These are phyloP conservation scores for Sphagnum fallax DNA, from an alignment of 228 moss, liverwort and hornwort species.

Conservation along the genomic window DNA sequence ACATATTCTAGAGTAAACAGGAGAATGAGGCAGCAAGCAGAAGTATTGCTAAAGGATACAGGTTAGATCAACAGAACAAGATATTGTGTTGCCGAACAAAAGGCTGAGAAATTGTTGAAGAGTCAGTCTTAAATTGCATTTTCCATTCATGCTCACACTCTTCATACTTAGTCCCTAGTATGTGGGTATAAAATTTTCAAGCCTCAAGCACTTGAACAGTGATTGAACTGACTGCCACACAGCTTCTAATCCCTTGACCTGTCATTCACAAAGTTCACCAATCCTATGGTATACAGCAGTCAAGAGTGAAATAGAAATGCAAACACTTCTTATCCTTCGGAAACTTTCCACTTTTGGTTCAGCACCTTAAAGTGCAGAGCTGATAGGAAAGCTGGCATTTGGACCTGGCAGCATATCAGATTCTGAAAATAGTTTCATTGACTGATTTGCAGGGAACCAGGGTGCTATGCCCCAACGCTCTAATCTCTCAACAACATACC, in stretches of 20 bases:
- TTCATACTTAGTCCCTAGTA: neutral
- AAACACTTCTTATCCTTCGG: too few species aligned
- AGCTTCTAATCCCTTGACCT: too few species aligned
- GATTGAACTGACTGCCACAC: neutral
- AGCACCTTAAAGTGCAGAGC: too few species aligned
- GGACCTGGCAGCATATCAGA: too few species aligned
- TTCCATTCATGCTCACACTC: neutral
- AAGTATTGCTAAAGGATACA: too few species aligned
- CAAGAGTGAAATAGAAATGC: too few species aligned
- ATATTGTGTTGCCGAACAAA: neutral
- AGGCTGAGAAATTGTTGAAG: neutral
- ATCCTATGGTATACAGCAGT: too few species aligned
- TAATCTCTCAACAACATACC: slow-evolving; percentile 5
- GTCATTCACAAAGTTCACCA: too few species aligned
- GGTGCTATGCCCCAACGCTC: neutral
- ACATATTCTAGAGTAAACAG: too few species aligned
- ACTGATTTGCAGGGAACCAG: neutral
- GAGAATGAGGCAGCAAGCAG: too few species aligned
- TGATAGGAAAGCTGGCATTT: too few species aligned
- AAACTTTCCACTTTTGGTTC: too few species aligned
- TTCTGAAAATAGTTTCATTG: neutral
- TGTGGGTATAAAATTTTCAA: neutral
- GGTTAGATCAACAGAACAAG: neutral
- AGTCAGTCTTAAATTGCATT: neutral
- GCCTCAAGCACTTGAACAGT: neutral